Percentiles rank a stretch among this genome's conserved stretches.
phyloP scores from a whole-genome alignment of 441 rosid species.

The Eutrema salsugineum region DNA sequence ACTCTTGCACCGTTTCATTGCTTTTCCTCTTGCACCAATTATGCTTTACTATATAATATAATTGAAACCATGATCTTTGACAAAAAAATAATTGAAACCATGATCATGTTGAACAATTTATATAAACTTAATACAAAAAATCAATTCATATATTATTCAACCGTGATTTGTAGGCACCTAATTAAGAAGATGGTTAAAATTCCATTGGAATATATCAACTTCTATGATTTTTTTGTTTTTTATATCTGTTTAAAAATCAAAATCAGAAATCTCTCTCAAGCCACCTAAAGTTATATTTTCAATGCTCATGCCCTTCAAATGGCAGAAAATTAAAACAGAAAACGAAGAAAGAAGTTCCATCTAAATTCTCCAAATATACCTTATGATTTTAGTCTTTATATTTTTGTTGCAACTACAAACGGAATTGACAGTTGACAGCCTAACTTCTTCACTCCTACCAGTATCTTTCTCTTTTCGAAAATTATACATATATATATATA shows the following conservation, averaged over 20 bases:
- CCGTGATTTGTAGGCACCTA: neutral
- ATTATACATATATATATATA: too few species aligned
- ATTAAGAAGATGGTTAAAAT: neutral
- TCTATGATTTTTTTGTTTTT: too few species aligned
- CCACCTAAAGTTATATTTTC: neutral
- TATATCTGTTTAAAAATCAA: neutral
- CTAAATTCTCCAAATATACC: conserved; percentile 22
- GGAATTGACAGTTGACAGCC: conserved; percentile 42
- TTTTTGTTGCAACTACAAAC: conserved; percentile 45
- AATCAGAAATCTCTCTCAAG: neutral
- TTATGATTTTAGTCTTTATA: neutral
- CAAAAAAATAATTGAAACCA: too few species aligned
- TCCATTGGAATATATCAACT: neutral
- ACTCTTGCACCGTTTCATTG: too few species aligned
- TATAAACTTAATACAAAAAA: neutral
- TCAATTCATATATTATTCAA: neutral
- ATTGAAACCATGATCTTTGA: too few species aligned
- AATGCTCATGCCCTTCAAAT: conserved; percentile 6
- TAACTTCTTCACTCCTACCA: conserved; percentile 34
- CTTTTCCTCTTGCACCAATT: neutral
- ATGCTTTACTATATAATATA: neutral
- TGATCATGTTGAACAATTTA: neutral
- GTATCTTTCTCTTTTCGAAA: conserved; percentile 19
- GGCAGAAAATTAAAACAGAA: conserved; percentile 14
- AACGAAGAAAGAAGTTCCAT: conserved; percentile 14